Percentiles rank a stretch among this genome's conserved stretches.
Evolutionary conservation across 768 basidiomycete species (phyloP).

Genomic region (Xerocomus spinulosus): DNA sequence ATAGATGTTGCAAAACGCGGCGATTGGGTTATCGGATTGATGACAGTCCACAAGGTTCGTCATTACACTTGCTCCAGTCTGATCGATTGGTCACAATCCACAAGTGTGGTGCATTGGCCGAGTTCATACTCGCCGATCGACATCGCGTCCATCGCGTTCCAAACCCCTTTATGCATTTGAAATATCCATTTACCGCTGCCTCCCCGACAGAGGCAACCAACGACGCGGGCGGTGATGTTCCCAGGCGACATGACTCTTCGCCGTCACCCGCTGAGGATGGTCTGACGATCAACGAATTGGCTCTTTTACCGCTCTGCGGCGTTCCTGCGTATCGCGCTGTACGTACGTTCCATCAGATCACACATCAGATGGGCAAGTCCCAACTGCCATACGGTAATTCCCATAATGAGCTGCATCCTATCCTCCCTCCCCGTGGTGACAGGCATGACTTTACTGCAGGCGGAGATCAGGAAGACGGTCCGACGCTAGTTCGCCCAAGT

Average conservation of each 20-base stretch:
- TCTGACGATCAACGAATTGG: slow-evolving; percentile 66
- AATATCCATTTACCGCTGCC: slow-evolving; percentile 19
- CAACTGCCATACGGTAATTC: slow-evolving; percentile 23
- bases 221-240: slow-evolving; percentile 6
- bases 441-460: slow-evolving; percentile 24
- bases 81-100: slow-evolving; percentile 6
- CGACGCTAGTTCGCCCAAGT: slow-evolving; percentile 1
- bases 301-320: slow-evolving; percentile 74
- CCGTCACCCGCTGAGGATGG: slow-evolving; percentile 8
- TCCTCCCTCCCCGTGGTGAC: slow-evolving; percentile 23
- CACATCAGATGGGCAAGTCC: slow-evolving; percentile 19
- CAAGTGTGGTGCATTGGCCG: slow-evolving; percentile 82
- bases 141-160: slow-evolving; percentile 73
- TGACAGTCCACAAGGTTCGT: slow-evolving; percentile 76
- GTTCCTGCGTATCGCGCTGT: slow-evolving; percentile 81
- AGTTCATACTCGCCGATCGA: slow-evolving; percentile 81
- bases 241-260: slow-evolving; percentile 9
- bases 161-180: slow-evolving; percentile 44
- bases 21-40: slow-evolving; percentile 82
- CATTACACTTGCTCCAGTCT: slow-evolving; percentile 4
- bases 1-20: slow-evolving; percentile 56
- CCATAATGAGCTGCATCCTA: slow-evolving; percentile 27
- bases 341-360: slow-evolving; percentile 51
- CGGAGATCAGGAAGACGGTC: slow-evolving; percentile 19
- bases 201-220: slow-evolving; percentile 8